Evolutionary conservation across 2,329 filamentous ascomycete genomes (phyloP).

Genomic region (Fonsecaea monophora): DNA sequence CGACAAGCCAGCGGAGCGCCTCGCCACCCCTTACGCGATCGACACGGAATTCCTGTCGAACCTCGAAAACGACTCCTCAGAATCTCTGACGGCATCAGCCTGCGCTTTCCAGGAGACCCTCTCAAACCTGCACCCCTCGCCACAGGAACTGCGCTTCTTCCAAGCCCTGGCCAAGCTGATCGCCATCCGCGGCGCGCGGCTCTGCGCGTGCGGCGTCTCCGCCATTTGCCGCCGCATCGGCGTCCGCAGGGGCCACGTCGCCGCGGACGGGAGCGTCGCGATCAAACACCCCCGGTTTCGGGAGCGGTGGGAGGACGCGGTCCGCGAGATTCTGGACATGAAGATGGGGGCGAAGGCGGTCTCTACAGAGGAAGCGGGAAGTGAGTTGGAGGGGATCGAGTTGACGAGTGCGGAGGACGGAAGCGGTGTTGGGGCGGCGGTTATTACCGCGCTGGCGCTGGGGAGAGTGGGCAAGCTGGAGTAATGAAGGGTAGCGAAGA

Average conservation of each 20-base stretch:
- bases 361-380: slow-evolving; percentile 37
- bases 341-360: slow-evolving; percentile 8
- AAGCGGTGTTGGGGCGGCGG: slow-evolving; percentile 49
- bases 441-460: slow-evolving; percentile 38
- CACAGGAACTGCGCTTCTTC: slow-evolving; percentile 50
- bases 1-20: slow-evolving; percentile 50
- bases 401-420: slow-evolving; percentile 52
- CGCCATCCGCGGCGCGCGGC: slow-evolving; percentile 87
- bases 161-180: slow-evolving; percentile 91
- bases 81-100: slow-evolving; percentile 6
- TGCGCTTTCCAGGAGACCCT: background rate
- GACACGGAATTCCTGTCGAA: slow-evolving; percentile 69
- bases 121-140: slow-evolving; percentile 10
- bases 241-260: slow-evolving; percentile 85
- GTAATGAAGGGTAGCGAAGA: too few species aligned
- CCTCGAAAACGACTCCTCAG: slow-evolving; percentile 32
- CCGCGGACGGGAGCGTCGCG: slow-evolving; percentile 66
- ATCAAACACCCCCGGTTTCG: slow-evolving; percentile 53
- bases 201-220: slow-evolving; percentile 92
- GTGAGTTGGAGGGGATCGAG: slow-evolving; percentile 39
- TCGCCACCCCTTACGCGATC: slow-evolving; percentile 85
- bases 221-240: slow-evolving; percentile 97
- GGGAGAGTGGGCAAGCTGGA: too few species aligned
- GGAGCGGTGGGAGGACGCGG: slow-evolving; percentile 48
- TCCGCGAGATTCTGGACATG: slow-evolving; percentile 50